Percentiles rank a stretch among this genome's conserved stretches.
phyloP scores from a whole-genome alignment of 179 eudicot species.

The Silene noctiflora region DNA sequence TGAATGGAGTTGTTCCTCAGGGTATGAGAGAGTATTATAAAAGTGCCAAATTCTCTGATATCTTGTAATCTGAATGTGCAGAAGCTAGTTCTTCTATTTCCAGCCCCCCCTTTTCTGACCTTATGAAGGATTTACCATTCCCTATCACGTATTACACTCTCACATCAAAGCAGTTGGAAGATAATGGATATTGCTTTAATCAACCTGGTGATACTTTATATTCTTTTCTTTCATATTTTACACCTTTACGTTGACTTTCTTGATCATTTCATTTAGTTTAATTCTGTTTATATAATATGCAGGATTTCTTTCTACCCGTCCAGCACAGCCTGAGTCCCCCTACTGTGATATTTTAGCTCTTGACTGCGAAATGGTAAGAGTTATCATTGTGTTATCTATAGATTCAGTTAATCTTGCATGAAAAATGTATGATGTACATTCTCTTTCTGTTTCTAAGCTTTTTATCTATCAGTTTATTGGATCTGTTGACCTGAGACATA shows the following conservation, averaged over 20 bases:
- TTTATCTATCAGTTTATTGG: background rate
- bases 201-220: conserved; percentile 54
- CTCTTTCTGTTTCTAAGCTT: background rate
- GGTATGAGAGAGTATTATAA: background rate
- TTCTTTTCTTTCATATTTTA: conserved; percentile 10
- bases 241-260: background rate
- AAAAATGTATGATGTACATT: background rate
- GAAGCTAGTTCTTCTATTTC: conserved; percentile 26
- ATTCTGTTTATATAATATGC: conserved; percentile 22
- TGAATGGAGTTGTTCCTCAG: background rate
- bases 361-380: conserved; percentile 94
- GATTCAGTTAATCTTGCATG: background rate
- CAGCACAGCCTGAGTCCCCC: conserved; percentile 60
- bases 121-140: conserved; percentile 59
- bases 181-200: conserved; percentile 68
- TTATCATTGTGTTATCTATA: conserved; percentile 8
- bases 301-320: conserved; percentile 69
- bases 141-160: conserved; percentile 78
- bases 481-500: background rate
- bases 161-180: conserved; percentile 69
- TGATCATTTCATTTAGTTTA: conserved; percentile 11
- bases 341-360: conserved; percentile 67
- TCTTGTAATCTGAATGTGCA: conserved; percentile 17
- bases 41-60: background rate
- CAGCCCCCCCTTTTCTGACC: conserved; percentile 33